Evolutionary conservation across 2,329 filamentous ascomycete genomes (phyloP), one percentile per base, ranked within the genome.

Genomic region (Paraphoma sp.): DNA sequence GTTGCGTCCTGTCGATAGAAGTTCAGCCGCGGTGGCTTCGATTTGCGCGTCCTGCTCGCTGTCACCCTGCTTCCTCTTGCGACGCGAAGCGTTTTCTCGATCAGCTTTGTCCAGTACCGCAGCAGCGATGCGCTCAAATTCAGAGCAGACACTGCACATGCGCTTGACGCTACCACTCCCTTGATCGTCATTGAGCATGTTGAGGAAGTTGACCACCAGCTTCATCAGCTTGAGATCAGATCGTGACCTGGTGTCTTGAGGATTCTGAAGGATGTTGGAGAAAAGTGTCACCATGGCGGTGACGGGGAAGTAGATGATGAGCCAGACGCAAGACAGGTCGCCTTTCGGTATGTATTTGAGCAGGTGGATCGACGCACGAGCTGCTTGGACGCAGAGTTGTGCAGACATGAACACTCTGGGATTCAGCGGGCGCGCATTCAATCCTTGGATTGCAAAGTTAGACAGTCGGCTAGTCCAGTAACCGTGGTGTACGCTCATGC

Each of bases 401-500:
- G 95, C 93, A 2, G 93, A 97, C 46, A 93, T 93, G 78, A 97
- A 99, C 8, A 99, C 91, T 65, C 95, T 84, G 0, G 95, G 95
- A 72, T 98, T 99, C 51, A 99, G 79, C 0, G 95, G 93, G 62
- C 90, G 86, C 0, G 93, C 89, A 75, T 98, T 98, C 42, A 97
- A 82, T 0, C 95, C 95, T 75, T 97, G 92, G 53, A 98, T 95
- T 14, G 95, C 95, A 71, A 93, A 98, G 70, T 98, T 94, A 38
- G 93, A 96, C 41, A 99, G 80, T 38, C 95, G 87, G 71, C 92
- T 97, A 1, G 94, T 98, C 95, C 95, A 99, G 79, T 97, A 97
- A 12, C 95, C 95, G 73, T 97, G 93, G 69, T 98, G 95, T 30
- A 98, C 91, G 42, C 92, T 96, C 95, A 98, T 99, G 49, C 95